Conservation (phyloP, 2,329 filamentous ascomycete genomes). For the Verticillium zaregamsianum region DNA sequence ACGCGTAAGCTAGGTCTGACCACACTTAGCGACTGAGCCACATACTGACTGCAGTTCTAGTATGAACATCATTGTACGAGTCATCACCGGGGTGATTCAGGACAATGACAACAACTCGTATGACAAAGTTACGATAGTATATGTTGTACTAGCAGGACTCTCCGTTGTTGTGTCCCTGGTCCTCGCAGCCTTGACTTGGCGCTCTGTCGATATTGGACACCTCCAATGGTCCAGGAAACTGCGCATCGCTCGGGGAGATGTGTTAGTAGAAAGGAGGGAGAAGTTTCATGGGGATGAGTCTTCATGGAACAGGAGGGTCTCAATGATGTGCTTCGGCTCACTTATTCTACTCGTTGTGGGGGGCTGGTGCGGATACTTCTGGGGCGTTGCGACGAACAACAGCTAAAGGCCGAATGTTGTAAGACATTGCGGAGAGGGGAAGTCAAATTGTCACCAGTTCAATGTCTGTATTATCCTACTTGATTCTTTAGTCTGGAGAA, state of each 20-base stretch:
- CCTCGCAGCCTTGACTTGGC: slow-evolving; percentile 23
- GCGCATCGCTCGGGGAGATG: slow-evolving; percentile 37
- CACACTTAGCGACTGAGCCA: neutral
- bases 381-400: slow-evolving; percentile 53
- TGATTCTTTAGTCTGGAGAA: no score
- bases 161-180: slow-evolving; percentile 40
- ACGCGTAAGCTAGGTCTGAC: slow-evolving; percentile 21
- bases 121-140: slow-evolving; percentile 49
- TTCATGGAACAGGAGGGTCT: slow-evolving; percentile 34
- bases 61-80: slow-evolving; percentile 56
- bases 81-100: slow-evolving; percentile 54
- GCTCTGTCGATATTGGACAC: slow-evolving; percentile 19
- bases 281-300: slow-evolving; percentile 27
- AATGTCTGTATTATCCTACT: no score
- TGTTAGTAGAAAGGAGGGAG: neutral
- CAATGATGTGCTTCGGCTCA: slow-evolving; percentile 35
- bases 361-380: slow-evolving; percentile 54
- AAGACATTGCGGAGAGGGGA: no score
- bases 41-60: slow-evolving; percentile 17
- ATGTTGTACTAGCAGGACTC: slow-evolving; percentile 46
- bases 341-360: slow-evolving; percentile 45
- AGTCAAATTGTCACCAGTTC: no score
- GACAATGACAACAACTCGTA: slow-evolving; percentile 54
- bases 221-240: slow-evolving; percentile 57
- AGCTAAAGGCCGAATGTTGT: slow-evolving; percentile 17